phyloP scores from a whole-genome alignment of 208 protist species.

The Phytomonas serpens region DNA sequence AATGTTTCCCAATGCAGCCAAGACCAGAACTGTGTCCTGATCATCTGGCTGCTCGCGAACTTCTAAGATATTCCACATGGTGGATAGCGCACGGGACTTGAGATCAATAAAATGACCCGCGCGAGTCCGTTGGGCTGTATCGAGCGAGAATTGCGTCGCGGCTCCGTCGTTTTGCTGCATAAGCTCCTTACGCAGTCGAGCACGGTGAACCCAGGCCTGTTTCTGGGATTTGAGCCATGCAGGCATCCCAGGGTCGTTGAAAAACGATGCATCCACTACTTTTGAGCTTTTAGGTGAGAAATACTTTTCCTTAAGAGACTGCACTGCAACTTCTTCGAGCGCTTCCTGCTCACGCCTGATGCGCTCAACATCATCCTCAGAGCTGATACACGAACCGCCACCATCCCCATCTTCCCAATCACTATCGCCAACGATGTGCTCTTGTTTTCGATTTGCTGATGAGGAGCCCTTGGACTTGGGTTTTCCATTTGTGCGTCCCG shows the following conservation, averaged over 20 bases:
- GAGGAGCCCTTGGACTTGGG: not conserved
- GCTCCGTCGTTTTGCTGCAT: conserved; percentile 1
- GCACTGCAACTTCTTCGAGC: conserved; percentile 23
- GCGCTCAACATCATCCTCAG: conserved; percentile 42
- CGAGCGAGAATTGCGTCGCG: conserved; percentile 19
- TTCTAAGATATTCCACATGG: conserved; percentile 75
- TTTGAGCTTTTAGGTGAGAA: conserved; percentile 57
- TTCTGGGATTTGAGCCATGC: conserved; percentile 48
- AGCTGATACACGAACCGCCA: conserved; percentile 19
- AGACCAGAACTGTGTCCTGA: conserved; percentile 41
- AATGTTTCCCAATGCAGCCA: conserved; percentile 51
- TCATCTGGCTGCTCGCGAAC: conserved; percentile 54
- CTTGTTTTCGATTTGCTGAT: not conserved
- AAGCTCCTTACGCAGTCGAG: conserved; percentile 70
- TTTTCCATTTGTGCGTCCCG: not conserved
- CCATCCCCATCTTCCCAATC: conserved; percentile 29
- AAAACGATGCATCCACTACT: conserved; percentile 70
- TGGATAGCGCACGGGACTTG: conserved; percentile 58
- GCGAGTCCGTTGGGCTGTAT: conserved; percentile 60
- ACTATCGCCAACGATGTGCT: conserved; percentile 17
- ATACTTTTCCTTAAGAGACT: conserved; percentile 40
- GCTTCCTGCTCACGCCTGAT: conserved; percentile 38
- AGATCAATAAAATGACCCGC: conserved; percentile 71
- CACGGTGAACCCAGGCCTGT: conserved; percentile 62
- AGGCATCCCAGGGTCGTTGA: conserved; percentile 25